These are phyloP conservation scores for Polychytrium aggregatum DNA, from an alignment of 192 early-diverging fungal species.

Conservation along the genomic window DNA sequence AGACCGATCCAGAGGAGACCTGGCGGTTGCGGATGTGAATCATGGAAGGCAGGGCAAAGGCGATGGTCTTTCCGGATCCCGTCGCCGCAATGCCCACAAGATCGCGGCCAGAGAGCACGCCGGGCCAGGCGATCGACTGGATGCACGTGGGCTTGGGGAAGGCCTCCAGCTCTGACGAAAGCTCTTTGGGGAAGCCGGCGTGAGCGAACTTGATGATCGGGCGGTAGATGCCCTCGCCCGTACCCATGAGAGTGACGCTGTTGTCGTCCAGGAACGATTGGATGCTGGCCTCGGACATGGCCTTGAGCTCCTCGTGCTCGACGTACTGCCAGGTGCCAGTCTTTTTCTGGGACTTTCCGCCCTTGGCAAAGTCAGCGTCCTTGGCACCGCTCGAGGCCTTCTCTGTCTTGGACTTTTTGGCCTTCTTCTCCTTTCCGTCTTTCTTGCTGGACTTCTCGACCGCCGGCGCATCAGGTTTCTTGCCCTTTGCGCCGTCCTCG, in stretches of 20 bases:
- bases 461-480: background rate
- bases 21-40: slow-evolving; percentile 45
- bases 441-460: too few relatives aligned
- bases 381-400: background rate
- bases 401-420: slow-evolving; percentile 9
- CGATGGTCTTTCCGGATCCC: slow-evolving; percentile 26
- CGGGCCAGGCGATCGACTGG: slow-evolving; percentile 89
- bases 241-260: slow-evolving; percentile 23
- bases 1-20: slow-evolving; percentile 4
- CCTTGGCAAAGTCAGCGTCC: background rate
- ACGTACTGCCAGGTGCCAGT: slow-evolving; percentile 19
- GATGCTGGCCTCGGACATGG: slow-evolving; percentile 13
- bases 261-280: slow-evolving; percentile 24
- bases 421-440: slow-evolving; percentile 11
- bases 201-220: slow-evolving; percentile 70
- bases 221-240: slow-evolving; percentile 11
- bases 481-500: slow-evolving; percentile 1
- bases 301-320: slow-evolving; percentile 6
- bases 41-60: slow-evolving; percentile 71
- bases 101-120: slow-evolving; percentile 69
- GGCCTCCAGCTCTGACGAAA: slow-evolving; percentile 47
- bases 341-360: slow-evolving; percentile 1
- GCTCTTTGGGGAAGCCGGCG: slow-evolving; percentile 52
- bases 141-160: slow-evolving; percentile 87
- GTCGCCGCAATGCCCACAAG: slow-evolving; percentile 73